Evolutionary conservation across 345 rosid species (phyloP), one percentile per base, ranked within the genome.

Genomic region (Citrus hindsii): DNA sequence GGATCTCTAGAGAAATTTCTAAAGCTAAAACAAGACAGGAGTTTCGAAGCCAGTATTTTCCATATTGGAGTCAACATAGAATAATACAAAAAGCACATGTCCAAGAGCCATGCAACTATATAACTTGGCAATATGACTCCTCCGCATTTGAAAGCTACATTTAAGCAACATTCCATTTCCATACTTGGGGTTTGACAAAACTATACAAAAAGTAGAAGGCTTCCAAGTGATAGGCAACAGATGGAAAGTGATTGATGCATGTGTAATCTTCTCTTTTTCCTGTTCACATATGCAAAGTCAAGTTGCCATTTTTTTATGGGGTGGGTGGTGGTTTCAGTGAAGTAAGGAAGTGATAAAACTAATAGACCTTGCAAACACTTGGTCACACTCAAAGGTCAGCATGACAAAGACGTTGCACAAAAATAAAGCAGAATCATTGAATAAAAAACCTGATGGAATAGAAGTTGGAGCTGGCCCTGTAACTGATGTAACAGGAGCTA

Each of bases 381-480:
- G 72, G 33, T 73, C 82, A 74, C 60, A 42, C 35, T 25, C 27
- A 33, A 74, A 22, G 27, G 46, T 51, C 24, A 51, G 16, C 13
- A 61, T 32, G 38, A 56, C 40, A 80, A 60, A 75, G 77, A 40
- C 21, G 60, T 58, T 80, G 24, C 64, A 58, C 66, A 61, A 56
- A 56, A 58, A 58, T 60, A n/a, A 38, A 62, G 62, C 27, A 55
- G 71, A 75, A 65, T 75, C 48, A 30, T 75, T 14, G 70, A 42
- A 78, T 62, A 79, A 64, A 80, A 25, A 82, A 94, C 94, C 98
- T 89, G 95, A 79, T 66, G 91, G 81, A 85, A 90, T 85, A 73
- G 89, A 84, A 42, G 91, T 77, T 81, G 88, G 85, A 79, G 92
- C 83, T 71, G 89, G 92, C 72, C 87, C 94, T 73, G 95, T 80